Evolutionary conservation across 2,329 filamentous ascomycete species (phyloP).

Genomic region (Colletotrichum somersetense): DNA sequence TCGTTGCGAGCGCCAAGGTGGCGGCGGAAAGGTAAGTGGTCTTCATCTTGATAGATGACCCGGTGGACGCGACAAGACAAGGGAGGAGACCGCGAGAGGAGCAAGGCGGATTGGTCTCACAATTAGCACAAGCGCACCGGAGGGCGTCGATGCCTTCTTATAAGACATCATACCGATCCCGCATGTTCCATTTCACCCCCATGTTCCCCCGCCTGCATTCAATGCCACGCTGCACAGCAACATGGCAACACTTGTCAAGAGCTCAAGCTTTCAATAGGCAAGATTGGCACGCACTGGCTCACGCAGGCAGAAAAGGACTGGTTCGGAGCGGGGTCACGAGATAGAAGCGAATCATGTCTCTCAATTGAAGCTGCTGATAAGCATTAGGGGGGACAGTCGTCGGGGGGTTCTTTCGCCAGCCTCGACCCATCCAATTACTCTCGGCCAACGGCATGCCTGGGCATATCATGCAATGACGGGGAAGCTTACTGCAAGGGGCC

Average conservation of each 20-base stretch:
- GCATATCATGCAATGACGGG: constrained; percentile 22
- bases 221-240: constrained; percentile 14
- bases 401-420: neutral
- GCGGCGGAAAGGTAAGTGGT: constrained; percentile 28
- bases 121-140: neutral
- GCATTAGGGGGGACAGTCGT: neutral
- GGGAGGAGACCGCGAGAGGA: constrained; percentile 17
- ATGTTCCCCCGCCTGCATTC: neutral
- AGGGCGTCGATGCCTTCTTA: neutral
- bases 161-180: neutral
- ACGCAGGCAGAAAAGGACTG: constrained; percentile 1
- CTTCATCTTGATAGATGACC: constrained; percentile 33
- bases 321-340: constrained; percentile 12
- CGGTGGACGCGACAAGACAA: constrained; percentile 1
- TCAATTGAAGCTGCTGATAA: constrained; percentile 34
- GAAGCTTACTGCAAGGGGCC: constrained; percentile 8
- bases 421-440: neutral
- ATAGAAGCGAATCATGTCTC: constrained; percentile 21
- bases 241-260: constrained; percentile 8
- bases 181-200: constrained; percentile 1
- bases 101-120: constrained; percentile 20
- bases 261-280: constrained; percentile 17
- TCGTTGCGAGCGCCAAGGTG: constrained; percentile 33
- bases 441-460: neutral
- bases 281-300: constrained; percentile 28